Evolutionary conservation across 768 basidiomycete species (phyloP), one percentile per base, ranked within the genome.

Genomic region (Rhodotorula taiwanensis): DNA sequence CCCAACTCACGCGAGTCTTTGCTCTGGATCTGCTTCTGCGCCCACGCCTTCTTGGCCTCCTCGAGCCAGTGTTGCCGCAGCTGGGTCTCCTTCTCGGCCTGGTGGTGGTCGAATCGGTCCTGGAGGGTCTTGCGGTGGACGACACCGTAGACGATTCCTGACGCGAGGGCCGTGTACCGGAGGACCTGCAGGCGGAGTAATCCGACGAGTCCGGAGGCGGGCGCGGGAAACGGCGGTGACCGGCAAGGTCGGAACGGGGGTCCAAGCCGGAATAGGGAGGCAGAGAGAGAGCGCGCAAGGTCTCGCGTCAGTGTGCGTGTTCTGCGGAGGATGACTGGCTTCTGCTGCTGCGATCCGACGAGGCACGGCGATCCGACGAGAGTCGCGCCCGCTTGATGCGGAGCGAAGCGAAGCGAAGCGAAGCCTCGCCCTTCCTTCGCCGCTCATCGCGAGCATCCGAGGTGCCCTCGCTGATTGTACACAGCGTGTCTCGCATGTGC

Each of bases 71-170:
- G 81, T 74, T 89, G 83, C 72, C 88, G 80, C 69, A 82, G 83
- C 72, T 89, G 86, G 48, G 83, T 78, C 57, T 85, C 87, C 74
- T 84, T 82, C 68, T 85, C 81, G 65, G 84, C 81, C 77, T 87
- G 88, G 70, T 86, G 82, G 64, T 83, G 78, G 77, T 94, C 84
- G 75, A 89, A 83, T 57, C 82, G 79, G 66, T 83, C 81, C 79
- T 94, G 91, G 70, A 99, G 79, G 73, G 92, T 87, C 73, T 87
- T 84, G 74, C 88, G 87, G 80, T 97, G 93, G 74, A 84, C 84
- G 76, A 93, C 85, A 75, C 94, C 94, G 76, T 97, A 98, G 75
- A 84, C 77, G 70, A 94, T 82, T 74, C 94, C 94, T 47, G 84
- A 81, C 69, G 86, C 78, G 71, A 99, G 83, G 54, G 93, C 91